phyloP scores from a whole-genome alignment of 2,329 filamentous ascomycete species.

The Aphanoascus verrucosus region DNA sequence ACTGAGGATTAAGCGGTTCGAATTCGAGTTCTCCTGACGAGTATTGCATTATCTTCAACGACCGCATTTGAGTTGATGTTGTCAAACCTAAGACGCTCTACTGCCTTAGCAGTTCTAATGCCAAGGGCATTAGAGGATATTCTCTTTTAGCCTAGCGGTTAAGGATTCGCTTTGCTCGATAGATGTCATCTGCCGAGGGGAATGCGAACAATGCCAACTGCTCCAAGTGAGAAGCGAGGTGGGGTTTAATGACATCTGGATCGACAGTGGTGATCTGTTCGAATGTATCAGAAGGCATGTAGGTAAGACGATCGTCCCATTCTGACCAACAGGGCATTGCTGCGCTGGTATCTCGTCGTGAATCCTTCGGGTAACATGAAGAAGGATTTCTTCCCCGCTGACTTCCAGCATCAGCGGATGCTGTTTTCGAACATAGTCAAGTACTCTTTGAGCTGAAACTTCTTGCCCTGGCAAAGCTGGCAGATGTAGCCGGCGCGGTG shows the following conservation, averaged over 20 bases:
- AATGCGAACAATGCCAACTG: conserved; percentile 1
- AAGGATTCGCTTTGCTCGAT: too few species aligned
- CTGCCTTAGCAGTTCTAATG: too few species aligned
- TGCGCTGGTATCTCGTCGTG: neutral
- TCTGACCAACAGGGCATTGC: neutral
- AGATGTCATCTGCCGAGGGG: neutral
- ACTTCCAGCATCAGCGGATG: neutral
- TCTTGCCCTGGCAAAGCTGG: neutral
- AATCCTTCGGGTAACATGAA: too few species aligned
- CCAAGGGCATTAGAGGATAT: too few species aligned
- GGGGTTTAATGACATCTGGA: neutral
- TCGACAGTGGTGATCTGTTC: neutral
- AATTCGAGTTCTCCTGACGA: too few species aligned
- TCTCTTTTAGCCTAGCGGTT: too few species aligned
- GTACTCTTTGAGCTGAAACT: neutral
- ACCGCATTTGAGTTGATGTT: too few species aligned
- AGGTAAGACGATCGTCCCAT: neutral
- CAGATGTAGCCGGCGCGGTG: neutral
- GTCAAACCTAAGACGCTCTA: too few species aligned
- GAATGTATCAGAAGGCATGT: too few species aligned
- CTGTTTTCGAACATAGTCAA: neutral
- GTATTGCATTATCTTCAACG: too few species aligned
- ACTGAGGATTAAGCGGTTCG: too few species aligned
- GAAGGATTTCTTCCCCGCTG: neutral
- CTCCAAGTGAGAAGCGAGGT: conserved; percentile 4